These are phyloP conservation scores for Babjeviella inositovora DNA, from an alignment of 805 yeast genomes.

Conservation along the genomic window DNA sequence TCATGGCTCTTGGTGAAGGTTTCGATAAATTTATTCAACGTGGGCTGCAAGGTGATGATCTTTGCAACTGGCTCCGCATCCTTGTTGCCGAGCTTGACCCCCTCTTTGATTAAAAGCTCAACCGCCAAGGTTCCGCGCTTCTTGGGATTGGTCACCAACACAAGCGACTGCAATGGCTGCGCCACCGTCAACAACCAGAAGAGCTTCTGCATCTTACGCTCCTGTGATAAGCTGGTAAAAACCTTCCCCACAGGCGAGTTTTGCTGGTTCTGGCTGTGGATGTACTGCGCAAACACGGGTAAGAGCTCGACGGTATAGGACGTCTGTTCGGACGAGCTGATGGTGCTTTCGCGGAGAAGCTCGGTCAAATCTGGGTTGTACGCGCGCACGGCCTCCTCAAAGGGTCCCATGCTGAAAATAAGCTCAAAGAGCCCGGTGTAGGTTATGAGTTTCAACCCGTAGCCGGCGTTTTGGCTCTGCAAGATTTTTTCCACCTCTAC, in stretches of 20 bases:
- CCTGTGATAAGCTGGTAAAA: too few species aligned
- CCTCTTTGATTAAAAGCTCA: slow-evolving; percentile 44
- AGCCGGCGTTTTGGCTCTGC: slow-evolving; percentile 39
- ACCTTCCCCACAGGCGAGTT: too few species aligned
- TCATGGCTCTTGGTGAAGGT: slow-evolving; percentile 6
- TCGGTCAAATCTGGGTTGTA: too few species aligned
- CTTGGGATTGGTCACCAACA: slow-evolving; percentile 20
- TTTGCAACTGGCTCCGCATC: slow-evolving; percentile 34
- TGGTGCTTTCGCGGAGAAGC: too few species aligned
- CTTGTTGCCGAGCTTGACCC: slow-evolving; percentile 45
- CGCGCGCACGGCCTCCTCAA: slow-evolving; percentile 7
- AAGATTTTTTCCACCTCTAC: slow-evolving; percentile 69
- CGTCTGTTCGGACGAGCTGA: background rate
- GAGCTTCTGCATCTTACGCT: too few species aligned
- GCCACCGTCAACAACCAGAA: too few species aligned
- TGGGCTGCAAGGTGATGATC: slow-evolving; percentile 16
- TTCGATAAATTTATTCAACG: slow-evolving; percentile 10
- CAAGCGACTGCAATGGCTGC: too few species aligned
- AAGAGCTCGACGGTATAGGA: too few species aligned
- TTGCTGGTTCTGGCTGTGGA: too few species aligned
- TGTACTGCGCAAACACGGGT: too few species aligned
- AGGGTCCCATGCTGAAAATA: slow-evolving; percentile 32
- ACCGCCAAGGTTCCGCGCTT: slow-evolving; percentile 18
- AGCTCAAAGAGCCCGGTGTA: slow-evolving; percentile 36
- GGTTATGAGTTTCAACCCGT: slow-evolving; percentile 46